These are phyloP conservation scores for Populus pruinosa DNA, from an alignment of 345 rosid genomes.

Conservation along the genomic window DNA sequence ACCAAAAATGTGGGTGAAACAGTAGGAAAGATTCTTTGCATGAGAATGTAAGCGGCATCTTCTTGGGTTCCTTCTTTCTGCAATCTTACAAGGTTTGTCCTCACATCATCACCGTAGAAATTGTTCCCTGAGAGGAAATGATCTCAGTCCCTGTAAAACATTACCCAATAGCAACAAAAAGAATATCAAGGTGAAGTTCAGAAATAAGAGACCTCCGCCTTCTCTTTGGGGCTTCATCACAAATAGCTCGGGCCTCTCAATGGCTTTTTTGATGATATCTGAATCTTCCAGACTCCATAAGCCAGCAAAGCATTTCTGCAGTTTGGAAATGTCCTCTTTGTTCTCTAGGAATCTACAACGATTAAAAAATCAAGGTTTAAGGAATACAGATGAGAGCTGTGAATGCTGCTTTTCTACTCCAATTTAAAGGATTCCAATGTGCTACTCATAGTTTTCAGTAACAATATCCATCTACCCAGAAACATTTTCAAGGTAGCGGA, in stretches of 20 bases:
- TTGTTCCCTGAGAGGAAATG: slow-evolving; percentile 46
- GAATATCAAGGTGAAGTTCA: neutral
- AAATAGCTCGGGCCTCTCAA: slow-evolving; percentile 63
- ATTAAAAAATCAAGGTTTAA: neutral
- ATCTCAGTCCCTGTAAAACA: neutral
- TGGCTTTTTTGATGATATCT: slow-evolving; percentile 59
- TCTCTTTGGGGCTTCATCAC: slow-evolving; percentile 99
- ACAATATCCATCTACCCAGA: neutral
- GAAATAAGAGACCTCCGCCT: slow-evolving; percentile 76
- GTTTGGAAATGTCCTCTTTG: slow-evolving; percentile 70
- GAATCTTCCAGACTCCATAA: slow-evolving; percentile 88
- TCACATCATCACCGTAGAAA: slow-evolving; percentile 80
- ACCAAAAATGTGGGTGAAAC: slow-evolving; percentile 57
- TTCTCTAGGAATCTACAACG: slow-evolving; percentile 64
- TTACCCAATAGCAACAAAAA: neutral
- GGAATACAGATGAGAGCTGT: neutral
- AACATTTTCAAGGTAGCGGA: neutral
- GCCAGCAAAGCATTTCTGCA: slow-evolving; percentile 85
- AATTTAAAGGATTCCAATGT: slow-evolving; percentile 1
- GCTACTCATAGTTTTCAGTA: neutral
- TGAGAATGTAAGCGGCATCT: slow-evolving; percentile 89
- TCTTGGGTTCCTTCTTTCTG: slow-evolving; percentile 58
- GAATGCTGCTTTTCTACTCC: neutral
- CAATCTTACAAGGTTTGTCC: slow-evolving; percentile 62
- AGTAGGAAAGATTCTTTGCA: slow-evolving; percentile 93